Conservation (phyloP, 176 grass and related monocot species). For the Musa schizocarpa region DNA sequence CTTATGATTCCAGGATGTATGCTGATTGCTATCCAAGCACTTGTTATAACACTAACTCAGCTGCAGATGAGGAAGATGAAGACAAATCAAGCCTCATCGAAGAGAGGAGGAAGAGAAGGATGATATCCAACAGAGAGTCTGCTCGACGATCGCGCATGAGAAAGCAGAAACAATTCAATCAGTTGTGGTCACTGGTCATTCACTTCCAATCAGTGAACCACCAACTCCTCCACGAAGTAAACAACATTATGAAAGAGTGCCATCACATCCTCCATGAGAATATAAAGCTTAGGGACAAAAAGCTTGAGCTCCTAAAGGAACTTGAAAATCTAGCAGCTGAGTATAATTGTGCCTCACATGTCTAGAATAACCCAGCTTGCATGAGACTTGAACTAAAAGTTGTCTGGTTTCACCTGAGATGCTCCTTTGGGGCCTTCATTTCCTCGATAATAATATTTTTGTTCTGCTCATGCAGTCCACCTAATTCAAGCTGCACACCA, state of each 20-base stretch:
- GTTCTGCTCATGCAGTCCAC: neutral
- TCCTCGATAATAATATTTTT: neutral
- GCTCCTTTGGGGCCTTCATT: neutral
- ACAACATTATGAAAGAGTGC: conserved; percentile 40
- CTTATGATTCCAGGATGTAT: neutral
- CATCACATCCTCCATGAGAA: conserved; percentile 42
- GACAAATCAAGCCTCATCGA: conserved; percentile 24
- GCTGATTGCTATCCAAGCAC: neutral
- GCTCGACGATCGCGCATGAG: conserved; percentile 84
- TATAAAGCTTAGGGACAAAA: conserved; percentile 36
- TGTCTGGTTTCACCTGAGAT: neutral
- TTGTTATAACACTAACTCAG: conserved; percentile 24
- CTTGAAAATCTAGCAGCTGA: conserved; percentile 32
- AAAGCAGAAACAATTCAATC: conserved; percentile 72
- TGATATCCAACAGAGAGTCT: conserved; percentile 91
- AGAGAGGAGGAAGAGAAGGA: conserved; percentile 67
- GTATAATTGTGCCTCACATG: conserved; percentile 3
- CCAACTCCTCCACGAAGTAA: conserved; percentile 64
- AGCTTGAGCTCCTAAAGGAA: conserved; percentile 40
- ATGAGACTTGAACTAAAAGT: neutral
- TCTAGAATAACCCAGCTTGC: conserved; percentile 2
- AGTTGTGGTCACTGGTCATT: conserved; percentile 57
- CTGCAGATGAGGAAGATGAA: conserved; percentile 23
- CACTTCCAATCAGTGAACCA: conserved; percentile 54
- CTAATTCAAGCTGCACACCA: neutral